Evolutionary conservation across 2,329 filamentous ascomycete species (phyloP), one percentile per base, ranked within the genome.

Genomic region (Penicillium vulpinum): DNA sequence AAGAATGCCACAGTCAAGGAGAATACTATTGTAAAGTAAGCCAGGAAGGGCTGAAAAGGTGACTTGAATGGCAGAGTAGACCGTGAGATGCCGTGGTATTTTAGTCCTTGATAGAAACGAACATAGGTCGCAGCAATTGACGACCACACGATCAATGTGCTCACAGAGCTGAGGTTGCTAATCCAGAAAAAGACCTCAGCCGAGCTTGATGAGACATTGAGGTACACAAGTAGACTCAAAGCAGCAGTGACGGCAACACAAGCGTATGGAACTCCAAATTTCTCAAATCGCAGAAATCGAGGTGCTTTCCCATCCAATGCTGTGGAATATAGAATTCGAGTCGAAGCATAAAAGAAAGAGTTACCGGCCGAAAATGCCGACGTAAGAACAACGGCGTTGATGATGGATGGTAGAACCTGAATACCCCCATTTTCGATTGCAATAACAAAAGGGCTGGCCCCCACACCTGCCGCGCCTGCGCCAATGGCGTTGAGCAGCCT

Each of bases 81-180:
- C 3, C 89, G 82, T 60, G 85, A 81, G 22, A 92, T 78, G 0
- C 88, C 88, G 65, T 92, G 89, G 0, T 80, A 83, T 36, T 80
- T 75, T 47, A 89, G 80, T 0, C 89, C 88, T 22, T 85, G 83
- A 69, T 88, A 78, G 72, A 91, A 93, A 57, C 83, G 84, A 46
- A 92, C 73, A 70, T 90, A 92, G 0, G 88, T 87, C 40, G 86
- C 77, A 68, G 83, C 85, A 65, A 89, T 88, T 54, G 85, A 83
- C 35, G 81, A 79, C 54, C 70, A 73, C 41, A 70, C 69, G 9
- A 73, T 64, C 9, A 73, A 58, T 10, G 67, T 67, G 2, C 60
- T 66, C 4, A 68, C 67, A 11, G 69, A 67, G 56, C 67, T 64
- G 9, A 72, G 59, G 47, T 70, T 66, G 9, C 70, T 67, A 3